phyloP scores from a whole-genome alignment of 2,329 filamentous ascomycete species.

The Fusarium xylarioides region DNA sequence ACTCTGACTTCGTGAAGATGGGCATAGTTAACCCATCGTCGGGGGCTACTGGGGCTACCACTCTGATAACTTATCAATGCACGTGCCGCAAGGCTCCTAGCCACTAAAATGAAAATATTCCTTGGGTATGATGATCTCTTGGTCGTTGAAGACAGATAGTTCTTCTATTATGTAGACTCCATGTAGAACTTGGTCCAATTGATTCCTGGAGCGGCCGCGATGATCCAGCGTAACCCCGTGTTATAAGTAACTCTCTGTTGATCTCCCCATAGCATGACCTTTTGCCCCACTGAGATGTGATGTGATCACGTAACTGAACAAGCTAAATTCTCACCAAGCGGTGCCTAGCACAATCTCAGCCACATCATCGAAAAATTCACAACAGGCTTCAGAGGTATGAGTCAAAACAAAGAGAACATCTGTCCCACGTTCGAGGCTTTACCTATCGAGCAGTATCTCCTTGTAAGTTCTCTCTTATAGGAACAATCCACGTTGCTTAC shows the following conservation, averaged over 20 bases:
- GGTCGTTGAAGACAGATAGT: not conserved
- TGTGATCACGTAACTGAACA: too few relatives aligned
- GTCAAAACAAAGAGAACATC: fast-evolving
- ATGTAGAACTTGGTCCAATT: not conserved
- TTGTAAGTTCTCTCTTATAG: not conserved
- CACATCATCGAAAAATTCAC: too few relatives aligned
- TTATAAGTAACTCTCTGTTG: not conserved
- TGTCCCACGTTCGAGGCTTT: not conserved
- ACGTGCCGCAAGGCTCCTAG: not conserved
- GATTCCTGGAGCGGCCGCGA: not conserved
- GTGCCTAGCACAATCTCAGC: not conserved
- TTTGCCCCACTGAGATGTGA: too few relatives aligned
- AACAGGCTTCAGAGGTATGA: not conserved
- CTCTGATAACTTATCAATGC: not conserved
- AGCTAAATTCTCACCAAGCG: not conserved
- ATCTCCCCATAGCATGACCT: too few relatives aligned
- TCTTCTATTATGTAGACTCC: not conserved
- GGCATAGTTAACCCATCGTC: not conserved
- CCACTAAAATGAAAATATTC: fast-evolving
- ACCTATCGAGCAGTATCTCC: not conserved
- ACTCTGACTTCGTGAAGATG: not conserved
- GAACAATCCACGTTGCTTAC: not conserved
- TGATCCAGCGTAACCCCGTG: too few relatives aligned
- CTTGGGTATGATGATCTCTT: not conserved
- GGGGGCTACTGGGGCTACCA: too few relatives aligned